These are phyloP conservation scores for Tolypocladium inflatum DNA, from an alignment of 2,329 filamentous ascomycete genomes.

Conservation along the genomic window DNA sequence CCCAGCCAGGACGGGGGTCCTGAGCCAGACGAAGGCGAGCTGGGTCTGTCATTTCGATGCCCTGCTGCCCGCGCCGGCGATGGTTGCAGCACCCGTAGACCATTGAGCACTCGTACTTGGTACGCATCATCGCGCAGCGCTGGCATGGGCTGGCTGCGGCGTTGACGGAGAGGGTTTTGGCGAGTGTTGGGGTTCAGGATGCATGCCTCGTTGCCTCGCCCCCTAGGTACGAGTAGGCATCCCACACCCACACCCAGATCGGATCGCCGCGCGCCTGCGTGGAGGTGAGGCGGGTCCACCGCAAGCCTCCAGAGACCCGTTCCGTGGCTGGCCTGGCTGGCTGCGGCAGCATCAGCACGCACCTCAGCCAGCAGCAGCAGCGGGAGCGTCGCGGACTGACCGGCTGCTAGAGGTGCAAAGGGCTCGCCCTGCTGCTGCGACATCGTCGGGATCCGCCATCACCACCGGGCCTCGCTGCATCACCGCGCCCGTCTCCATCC, in stretches of 20 bases:
- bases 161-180: not conserved
- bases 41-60: not conserved
- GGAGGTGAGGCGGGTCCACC: not conserved
- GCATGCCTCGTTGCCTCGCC: not conserved
- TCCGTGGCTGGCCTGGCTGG: not conserved
- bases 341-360: not conserved
- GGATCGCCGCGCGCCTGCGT: not conserved
- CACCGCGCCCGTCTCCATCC: not conserved
- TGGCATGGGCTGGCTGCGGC: not conserved
- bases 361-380: not conserved
- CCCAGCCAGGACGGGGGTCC: not conserved
- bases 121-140: not conserved
- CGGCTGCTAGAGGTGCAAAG: not conserved
- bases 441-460: conserved; percentile 5
- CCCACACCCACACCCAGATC: not conserved
- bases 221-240: too few species aligned
- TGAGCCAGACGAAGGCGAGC: not conserved
- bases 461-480: conserved; percentile 1
- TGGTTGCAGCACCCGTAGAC: not conserved
- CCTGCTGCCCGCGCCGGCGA: not conserved
- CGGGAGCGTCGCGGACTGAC: not conserved
- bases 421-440: conserved; percentile 3
- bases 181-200: not conserved
- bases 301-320: conserved; percentile 5
- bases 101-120: too few species aligned